A percentile compares a stretch with the other conserved stretches of the same genome.
These are phyloP conservation scores for Pseudocercospora pini-densiflorae DNA, from an alignment of 2,329 filamentous ascomycete species.

Conservation along the genomic window DNA sequence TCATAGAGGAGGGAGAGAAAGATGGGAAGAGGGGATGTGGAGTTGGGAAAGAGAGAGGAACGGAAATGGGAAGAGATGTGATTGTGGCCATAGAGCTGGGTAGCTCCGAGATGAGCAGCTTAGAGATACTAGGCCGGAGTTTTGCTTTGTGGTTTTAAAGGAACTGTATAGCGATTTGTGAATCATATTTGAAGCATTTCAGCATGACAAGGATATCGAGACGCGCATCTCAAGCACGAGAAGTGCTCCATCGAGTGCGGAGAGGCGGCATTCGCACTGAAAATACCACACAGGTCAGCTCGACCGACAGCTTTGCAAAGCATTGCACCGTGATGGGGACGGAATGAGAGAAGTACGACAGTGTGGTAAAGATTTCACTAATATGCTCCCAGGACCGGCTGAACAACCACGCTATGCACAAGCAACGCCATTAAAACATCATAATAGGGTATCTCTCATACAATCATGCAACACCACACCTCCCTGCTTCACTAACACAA, in stretches of 20 bases:
- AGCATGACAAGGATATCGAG: neutral
- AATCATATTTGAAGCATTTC: constrained; percentile 4
- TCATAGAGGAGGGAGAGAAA: constrained; percentile 16
- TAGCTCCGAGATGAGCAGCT: neutral
- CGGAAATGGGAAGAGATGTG: neutral
- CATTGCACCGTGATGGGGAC: too few relatives aligned
- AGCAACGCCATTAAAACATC: neutral
- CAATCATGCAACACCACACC: neutral
- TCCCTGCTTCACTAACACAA: neutral
- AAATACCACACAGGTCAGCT: too few relatives aligned
- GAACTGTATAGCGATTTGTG: neutral
- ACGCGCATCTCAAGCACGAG: neutral
- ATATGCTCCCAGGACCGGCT: neutral
- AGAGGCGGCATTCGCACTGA: too few relatives aligned
- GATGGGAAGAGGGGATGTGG: neutral
- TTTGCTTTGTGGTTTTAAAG: neutral
- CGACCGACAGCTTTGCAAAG: too few relatives aligned
- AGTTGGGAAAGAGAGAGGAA: neutral
- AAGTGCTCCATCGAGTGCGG: neutral
- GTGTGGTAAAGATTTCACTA: too few relatives aligned
- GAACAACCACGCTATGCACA: neutral
- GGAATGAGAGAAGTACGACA: too few relatives aligned
- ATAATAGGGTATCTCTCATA: constrained; percentile 5
- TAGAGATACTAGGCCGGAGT: neutral
- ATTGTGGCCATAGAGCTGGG: neutral